Evolutionary conservation across 306 rosid genomes (phyloP), one percentile per base, ranked within the genome.

Genomic region (Fragaria iinumae): DNA sequence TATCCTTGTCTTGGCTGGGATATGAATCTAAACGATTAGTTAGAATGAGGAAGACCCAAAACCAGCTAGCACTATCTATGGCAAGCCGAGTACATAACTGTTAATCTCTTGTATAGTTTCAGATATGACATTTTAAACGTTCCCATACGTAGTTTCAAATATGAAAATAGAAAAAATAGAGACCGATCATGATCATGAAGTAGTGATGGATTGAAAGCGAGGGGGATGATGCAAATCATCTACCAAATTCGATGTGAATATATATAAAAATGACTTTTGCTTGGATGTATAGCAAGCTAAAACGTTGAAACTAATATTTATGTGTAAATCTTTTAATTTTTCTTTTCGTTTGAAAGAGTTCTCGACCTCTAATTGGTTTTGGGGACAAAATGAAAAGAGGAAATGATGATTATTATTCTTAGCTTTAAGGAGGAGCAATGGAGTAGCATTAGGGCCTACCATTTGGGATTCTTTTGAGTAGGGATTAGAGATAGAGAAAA

Each of bases 341-440:
- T 71, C 0, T 8, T 50, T 84, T 84, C 18, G 0, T 81, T 75
- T 83, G n/a, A 69, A 78, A 85, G 43, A 59, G 36, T 12, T 23
- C 38, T 59, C 17, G 38, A 63, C 10, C 11, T 63, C 1, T 8
- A 63, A 63, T 63, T 63, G 41, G 68, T 16, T 65, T 57, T n/a
- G 59, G 56, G 75, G 86, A 84, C 72, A 86, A 85, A 69, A 56
- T 78, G 80, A 69, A 84, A 84, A 81, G 84, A 75, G 77, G 80
- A 81, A 83, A 88, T 27, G 48, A 44, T 44, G 9, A 64, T 88
- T 80, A 89, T 83, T 91, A 85, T 84, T 83, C 84, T 87, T 93
- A 91, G 91, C 96, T 93, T 93, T 90, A 90, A 90, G 97, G 86
- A 90, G 96, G 98, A 87, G 97, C 96, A 93, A 93, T 76, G 80